These are phyloP conservation scores for Alternaria hordeiaustralica DNA, from an alignment of 2,329 filamentous ascomycete genomes.

Conservation along the genomic window DNA sequence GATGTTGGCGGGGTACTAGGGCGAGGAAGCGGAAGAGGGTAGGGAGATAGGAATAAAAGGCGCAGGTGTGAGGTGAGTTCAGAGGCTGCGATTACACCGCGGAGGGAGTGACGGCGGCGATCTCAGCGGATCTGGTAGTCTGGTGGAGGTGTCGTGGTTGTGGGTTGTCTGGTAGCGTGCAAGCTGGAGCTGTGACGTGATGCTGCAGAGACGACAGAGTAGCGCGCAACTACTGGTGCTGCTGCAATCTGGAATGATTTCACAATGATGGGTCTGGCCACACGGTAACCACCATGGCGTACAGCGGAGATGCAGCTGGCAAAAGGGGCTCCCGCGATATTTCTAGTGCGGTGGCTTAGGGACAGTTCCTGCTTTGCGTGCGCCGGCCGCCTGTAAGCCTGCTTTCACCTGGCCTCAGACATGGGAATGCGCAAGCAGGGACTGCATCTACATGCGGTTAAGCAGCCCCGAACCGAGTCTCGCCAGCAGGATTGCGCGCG, in stretches of 20 bases:
- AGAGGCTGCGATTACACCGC: conserved; percentile 22
- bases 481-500: conserved; percentile 7
- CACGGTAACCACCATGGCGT: conserved; percentile 8
- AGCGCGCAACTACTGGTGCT: conserved; percentile 8
- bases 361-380: conserved; percentile 15
- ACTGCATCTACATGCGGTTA: conserved; percentile 20
- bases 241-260: conserved; percentile 19
- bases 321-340: neutral
- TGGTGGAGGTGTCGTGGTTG: conserved; percentile 23
- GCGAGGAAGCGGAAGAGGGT: conserved; percentile 3
- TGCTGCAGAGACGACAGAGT: conserved; percentile 21
- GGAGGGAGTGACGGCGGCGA: conserved; percentile 17
- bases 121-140: conserved; percentile 17
- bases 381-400: conserved; percentile 10
- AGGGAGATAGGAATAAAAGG: conserved; percentile 14
- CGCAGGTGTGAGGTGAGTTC: conserved; percentile 8
- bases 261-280: conserved; percentile 16
- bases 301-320: neutral
- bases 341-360: neutral
- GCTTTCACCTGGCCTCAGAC: conserved; percentile 1
- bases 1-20: conserved; percentile 26
- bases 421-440: conserved; percentile 3
- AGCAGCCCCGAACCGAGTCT: conserved; percentile 18
- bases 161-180: conserved; percentile 26
- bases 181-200: conserved; percentile 24